Evolutionary conservation across 2,329 filamentous ascomycete species (phyloP).

Genomic region (Trichoderma gracile): DNA sequence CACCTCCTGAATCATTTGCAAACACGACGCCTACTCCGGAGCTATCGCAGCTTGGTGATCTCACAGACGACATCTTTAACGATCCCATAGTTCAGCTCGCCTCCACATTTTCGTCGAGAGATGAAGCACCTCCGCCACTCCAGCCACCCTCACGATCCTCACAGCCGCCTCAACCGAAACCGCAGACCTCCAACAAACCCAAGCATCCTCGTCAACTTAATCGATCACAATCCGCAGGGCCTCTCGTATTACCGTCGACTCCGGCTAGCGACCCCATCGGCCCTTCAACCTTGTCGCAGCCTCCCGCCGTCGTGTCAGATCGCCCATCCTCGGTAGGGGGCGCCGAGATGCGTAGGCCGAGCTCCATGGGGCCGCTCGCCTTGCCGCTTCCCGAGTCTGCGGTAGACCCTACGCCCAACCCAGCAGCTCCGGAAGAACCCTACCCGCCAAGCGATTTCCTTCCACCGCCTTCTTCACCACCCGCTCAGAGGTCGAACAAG

Average conservation of each 20-base stretch:
- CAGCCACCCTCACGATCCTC: slow-evolving; percentile 13
- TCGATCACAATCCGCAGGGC: slow-evolving; percentile 43
- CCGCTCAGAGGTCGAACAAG: slow-evolving; percentile 59
- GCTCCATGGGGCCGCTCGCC: slow-evolving; percentile 38
- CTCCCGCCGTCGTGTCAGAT: slow-evolving; percentile 27
- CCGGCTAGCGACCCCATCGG: slow-evolving; percentile 54
- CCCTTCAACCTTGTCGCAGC: slow-evolving; percentile 44
- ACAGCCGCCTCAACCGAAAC: slow-evolving; percentile 4
- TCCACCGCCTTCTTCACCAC: slow-evolving; percentile 42
- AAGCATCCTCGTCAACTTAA: slow-evolving; percentile 34
- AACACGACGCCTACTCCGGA: slow-evolving; percentile 27
- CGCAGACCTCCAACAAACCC: slow-evolving; percentile 26
- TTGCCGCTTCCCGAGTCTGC: slow-evolving; percentile 41
- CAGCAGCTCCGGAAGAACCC: slow-evolving; percentile 41
- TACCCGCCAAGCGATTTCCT: slow-evolving; percentile 48
- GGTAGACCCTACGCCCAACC: background rate
- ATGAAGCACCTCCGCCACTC: background rate
- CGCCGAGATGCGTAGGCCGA: slow-evolving; percentile 43
- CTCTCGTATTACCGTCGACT: slow-evolving; percentile 40
- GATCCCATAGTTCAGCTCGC: slow-evolving; percentile 25
- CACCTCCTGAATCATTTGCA: background rate
- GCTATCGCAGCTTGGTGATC: slow-evolving; percentile 23
- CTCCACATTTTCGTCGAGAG: slow-evolving; percentile 22
- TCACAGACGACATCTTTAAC: slow-evolving; percentile 17
- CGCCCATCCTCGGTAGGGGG: slow-evolving; percentile 37